Evolutionary conservation across 208 protist genomes (phyloP).

Genomic region (Leishmania arabica): DNA sequence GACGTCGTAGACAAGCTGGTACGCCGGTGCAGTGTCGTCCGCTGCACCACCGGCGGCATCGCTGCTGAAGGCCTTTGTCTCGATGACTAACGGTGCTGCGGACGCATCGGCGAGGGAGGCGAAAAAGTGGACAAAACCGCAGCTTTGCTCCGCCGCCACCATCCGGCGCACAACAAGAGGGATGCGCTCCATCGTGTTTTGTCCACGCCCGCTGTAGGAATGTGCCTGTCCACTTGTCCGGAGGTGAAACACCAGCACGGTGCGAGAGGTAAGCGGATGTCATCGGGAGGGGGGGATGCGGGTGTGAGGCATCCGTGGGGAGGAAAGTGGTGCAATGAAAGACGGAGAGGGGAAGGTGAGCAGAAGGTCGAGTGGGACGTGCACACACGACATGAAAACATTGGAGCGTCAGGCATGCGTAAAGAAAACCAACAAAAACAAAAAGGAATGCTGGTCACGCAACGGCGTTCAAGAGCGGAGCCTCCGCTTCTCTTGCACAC

Average conservation of each 20-base stretch:
- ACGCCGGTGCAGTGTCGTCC: slow-evolving; percentile 1
- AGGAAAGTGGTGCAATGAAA: neutral
- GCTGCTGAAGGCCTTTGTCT: neutral
- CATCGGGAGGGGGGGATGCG: neutral
- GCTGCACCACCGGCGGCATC: neutral
- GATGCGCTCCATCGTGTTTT: slow-evolving; percentile 12
- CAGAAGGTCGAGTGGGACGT: neutral
- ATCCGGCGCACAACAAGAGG: slow-evolving; percentile 26
- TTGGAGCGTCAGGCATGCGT: neutral
- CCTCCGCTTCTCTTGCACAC: neutral
- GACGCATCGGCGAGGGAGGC: slow-evolving; percentile 15
- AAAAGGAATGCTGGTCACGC: neutral
- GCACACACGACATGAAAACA: neutral
- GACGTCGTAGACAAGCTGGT: slow-evolving; percentile 75
- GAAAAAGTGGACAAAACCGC: slow-evolving; percentile 31
- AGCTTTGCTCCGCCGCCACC: slow-evolving; percentile 28
- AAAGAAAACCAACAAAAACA: neutral
- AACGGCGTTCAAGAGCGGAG: neutral
- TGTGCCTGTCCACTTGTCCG: neutral
- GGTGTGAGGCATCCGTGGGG: neutral
- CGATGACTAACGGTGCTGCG: neutral
- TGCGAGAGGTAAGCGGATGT: neutral
- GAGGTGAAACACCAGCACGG: neutral
- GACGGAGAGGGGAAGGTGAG: neutral
- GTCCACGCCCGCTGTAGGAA: neutral